Percentiles rank a stretch among this genome's conserved stretches.
Conservation (phyloP, 176 grass and related monocot genomes). For the Poa pratensis region DNA sequence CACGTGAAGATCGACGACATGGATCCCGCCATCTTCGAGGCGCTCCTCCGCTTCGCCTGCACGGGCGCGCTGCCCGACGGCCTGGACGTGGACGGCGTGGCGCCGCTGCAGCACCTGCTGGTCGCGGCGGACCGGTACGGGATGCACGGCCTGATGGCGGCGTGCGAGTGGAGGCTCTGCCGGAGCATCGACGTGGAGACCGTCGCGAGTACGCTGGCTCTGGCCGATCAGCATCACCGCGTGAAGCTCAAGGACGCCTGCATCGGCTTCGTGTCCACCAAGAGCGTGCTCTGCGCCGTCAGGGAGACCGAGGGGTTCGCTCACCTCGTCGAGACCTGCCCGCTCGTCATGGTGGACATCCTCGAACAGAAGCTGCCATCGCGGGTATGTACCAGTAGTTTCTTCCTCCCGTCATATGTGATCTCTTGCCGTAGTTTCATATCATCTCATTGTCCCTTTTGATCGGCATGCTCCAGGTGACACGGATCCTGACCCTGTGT, state of each 20-base stretch:
- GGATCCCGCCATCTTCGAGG: slow-evolving; percentile 20
- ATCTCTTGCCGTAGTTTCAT: too few species aligned
- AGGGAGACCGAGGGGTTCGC: not conserved
- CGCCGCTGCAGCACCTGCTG: slow-evolving; percentile 15
- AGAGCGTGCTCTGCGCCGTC: not conserved
- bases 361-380: not conserved
- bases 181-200: not conserved
- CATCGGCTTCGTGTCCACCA: not conserved
- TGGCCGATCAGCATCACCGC: slow-evolving; percentile 13
- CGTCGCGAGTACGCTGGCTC: not conserved
- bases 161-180: slow-evolving; percentile 22
- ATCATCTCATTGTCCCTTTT: too few species aligned
- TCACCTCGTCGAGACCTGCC: not conserved
- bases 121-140: slow-evolving; percentile 34
- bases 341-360: slow-evolving; percentile 1
- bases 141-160: slow-evolving; percentile 8
- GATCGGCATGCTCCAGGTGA: not conserved
- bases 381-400: not conserved
- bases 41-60: slow-evolving; percentile 21
- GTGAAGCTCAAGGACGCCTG: not conserved
- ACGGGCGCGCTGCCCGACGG: not conserved
- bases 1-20: slow-evolving; percentile 30
- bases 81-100: not conserved
- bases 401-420: too few species aligned
- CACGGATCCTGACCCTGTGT: not conserved